A percentile compares a stretch with the other conserved stretches of the same genome.
Evolutionary conservation across 768 basidiomycete species (phyloP).

Genomic region (Austroboletus eburneus): DNA sequence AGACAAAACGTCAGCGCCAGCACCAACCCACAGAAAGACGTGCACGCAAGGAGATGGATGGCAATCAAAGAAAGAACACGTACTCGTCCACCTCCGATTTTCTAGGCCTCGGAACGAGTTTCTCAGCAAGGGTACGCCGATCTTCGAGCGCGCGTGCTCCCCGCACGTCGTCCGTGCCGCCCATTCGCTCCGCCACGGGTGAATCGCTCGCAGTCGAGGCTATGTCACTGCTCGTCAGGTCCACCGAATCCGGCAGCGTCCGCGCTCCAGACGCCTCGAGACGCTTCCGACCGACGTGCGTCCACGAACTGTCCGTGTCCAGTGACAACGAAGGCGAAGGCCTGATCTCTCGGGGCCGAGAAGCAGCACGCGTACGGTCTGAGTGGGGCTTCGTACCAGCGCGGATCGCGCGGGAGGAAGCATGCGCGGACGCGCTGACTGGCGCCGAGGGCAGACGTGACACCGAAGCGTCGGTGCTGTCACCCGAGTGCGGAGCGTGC

Average conservation of each 20-base stretch:
- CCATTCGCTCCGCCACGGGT: conserved; percentile 31
- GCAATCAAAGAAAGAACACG: conserved; percentile 21
- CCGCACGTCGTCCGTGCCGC: conserved; percentile 32
- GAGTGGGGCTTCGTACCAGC: conserved; percentile 23
- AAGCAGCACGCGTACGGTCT: background rate
- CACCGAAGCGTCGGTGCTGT: conserved; percentile 17
- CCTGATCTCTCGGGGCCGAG: conserved; percentile 15
- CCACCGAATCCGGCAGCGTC: conserved; percentile 8
- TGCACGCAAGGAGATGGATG: too few relatives aligned
- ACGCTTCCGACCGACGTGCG: conserved; percentile 65
- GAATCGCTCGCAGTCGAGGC: conserved; percentile 49
- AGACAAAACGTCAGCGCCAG: conserved; percentile 5
- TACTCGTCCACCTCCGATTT: conserved; percentile 72
- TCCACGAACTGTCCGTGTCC: conserved; percentile 66
- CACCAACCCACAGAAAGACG: background rate
- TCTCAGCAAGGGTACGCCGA: conserved; percentile 53
- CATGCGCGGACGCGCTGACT: background rate
- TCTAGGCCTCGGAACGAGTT: conserved; percentile 56
- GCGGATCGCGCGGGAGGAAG: conserved; percentile 3
- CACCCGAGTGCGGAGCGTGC: conserved; percentile 8
- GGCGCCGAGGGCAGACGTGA: background rate
- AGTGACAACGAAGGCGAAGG: conserved; percentile 20
- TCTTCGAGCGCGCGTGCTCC: conserved; percentile 16
- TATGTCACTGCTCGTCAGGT: conserved; percentile 41
- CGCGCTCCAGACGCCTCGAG: too few relatives aligned